Evolutionary conservation across 768 basidiomycete genomes (phyloP), one percentile per base, ranked within the genome.

Genomic region (Suillus americanus): DNA sequence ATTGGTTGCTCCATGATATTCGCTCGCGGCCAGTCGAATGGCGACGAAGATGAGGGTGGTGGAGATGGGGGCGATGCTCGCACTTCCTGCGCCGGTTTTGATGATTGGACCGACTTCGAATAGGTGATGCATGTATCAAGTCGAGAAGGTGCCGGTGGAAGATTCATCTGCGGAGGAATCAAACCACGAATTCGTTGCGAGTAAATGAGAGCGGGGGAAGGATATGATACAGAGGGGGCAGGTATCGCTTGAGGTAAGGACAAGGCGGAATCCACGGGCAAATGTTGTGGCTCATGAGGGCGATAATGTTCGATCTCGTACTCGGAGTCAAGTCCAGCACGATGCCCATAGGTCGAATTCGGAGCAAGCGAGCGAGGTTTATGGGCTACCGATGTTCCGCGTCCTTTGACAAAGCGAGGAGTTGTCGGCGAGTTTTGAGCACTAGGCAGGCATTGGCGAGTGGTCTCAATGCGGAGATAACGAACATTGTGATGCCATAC

Each of bases 401-500:
- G 78, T 65, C 68, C 82, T 72, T 68, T 71, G 18, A 10, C 76
- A 71, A 80, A 79, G 60, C 70, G 74, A 14, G 80, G 72, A 12
- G 75, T 68, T 23, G 74, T 69, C 30, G 75, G 78, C 25, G 81
- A 78, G 6, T 74, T 66, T 3, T 82, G 80, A 9, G 70, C 67
- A 59, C 76, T 80, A 61, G 75, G 69, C 35, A 81, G 72, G 41
- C 65, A 65, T 51, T 69, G 70, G 18, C 70, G 69, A 61, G 72
- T 59, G 57, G 69, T 61, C 69, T 66, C 75, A 76, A 75, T 68
- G 67, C 82, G 69, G 78, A 83, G 77, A 38, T 78, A 74, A 59
- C 82, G 82, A 33, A 87, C 80, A 64, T 77, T 76, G 48, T 79
- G 77, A 30, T 78, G 72, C 87, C 89, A 90, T 40, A 90, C 76